Conservation (phyloP, 1,284 basidiomycete genomes). For the Rugosomyces carneus region DNA sequence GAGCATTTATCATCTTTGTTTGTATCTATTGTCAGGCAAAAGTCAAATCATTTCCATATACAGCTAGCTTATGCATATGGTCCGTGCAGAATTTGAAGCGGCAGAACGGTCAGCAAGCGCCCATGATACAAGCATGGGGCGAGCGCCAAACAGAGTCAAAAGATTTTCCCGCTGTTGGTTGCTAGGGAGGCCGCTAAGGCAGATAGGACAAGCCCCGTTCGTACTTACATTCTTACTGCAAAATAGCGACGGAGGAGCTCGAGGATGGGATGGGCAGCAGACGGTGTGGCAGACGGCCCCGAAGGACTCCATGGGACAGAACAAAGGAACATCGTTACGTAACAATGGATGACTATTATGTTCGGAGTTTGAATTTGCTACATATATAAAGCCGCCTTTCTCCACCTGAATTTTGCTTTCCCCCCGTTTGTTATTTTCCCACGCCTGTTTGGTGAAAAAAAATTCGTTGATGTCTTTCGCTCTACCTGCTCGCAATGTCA, state of each 20-base stretch:
- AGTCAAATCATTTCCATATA: no score
- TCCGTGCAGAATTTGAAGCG: no score
- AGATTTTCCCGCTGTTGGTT: no score
- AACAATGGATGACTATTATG: conserved; percentile 28
- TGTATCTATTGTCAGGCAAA: no score
- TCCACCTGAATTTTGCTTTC: conserved; percentile 23
- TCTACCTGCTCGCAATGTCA: conserved; percentile 70
- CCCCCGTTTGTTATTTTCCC: conserved; percentile 32
- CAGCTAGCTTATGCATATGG: no score
- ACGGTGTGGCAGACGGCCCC: no score
- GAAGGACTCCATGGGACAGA: conserved; percentile 12
- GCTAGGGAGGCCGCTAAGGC: conserved; percentile 16
- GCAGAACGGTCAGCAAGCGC: no score
- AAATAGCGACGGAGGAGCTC: no score
- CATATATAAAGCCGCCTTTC: conserved; percentile 35
- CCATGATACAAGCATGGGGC: no score
- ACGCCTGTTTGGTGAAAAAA: conserved; percentile 25
- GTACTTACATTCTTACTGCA: no score
- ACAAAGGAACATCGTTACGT: conserved; percentile 35
- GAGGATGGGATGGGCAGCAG: background rate
- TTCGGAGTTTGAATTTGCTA: conserved; percentile 35
- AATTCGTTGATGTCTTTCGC: conserved; percentile 51
- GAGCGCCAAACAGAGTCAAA: no score
- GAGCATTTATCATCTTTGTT: no score
- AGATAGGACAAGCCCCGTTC: background rate